Evolutionary conservation across 2,329 filamentous ascomycete genomes (phyloP).

Genomic region (Trichoderma afroharzianum): DNA sequence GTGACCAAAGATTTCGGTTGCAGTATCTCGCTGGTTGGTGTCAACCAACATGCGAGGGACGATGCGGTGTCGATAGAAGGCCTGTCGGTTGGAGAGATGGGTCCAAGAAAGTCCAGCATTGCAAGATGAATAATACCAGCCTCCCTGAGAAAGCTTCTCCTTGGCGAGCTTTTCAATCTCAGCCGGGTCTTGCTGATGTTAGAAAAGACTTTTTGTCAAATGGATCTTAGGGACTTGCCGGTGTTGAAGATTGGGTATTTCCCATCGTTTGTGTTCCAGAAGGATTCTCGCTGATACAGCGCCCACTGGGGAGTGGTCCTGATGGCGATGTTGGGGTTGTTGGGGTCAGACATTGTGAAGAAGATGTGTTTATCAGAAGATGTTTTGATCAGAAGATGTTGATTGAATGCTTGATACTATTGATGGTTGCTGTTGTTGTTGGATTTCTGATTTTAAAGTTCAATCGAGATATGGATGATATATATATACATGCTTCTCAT

Average conservation of each 20-base stretch:
- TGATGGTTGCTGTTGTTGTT: not conserved
- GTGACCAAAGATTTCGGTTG: conserved; percentile 57
- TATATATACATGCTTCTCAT: not conserved
- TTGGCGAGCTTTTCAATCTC: conserved; percentile 8
- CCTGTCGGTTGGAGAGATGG: conserved; percentile 56
- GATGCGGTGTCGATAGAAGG: conserved; percentile 62
- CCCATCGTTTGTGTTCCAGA: conserved; percentile 11
- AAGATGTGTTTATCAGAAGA: not conserved
- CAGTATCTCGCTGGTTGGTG: conserved; percentile 55
- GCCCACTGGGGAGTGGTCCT: conserved; percentile 15
- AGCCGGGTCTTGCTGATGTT: not conserved
- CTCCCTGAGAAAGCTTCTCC: conserved; percentile 10
- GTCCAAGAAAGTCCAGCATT: conserved; percentile 53
- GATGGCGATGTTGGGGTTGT: conserved; percentile 13
- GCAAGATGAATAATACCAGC: conserved; percentile 49
- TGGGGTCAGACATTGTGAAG: conserved; percentile 12
- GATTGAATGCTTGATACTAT: not conserved
- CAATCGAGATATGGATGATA: not conserved
- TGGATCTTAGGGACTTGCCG: not conserved
- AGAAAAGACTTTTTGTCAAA: not conserved
- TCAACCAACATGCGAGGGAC: conserved; percentile 60
- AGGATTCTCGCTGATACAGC: conserved; percentile 13
- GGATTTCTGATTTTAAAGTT: no score
- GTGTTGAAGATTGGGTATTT: conserved; percentile 6
- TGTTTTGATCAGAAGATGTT: not conserved